phyloP scores from a whole-genome alignment of 75 land plant species.

The Azolla pinnata region DNA sequence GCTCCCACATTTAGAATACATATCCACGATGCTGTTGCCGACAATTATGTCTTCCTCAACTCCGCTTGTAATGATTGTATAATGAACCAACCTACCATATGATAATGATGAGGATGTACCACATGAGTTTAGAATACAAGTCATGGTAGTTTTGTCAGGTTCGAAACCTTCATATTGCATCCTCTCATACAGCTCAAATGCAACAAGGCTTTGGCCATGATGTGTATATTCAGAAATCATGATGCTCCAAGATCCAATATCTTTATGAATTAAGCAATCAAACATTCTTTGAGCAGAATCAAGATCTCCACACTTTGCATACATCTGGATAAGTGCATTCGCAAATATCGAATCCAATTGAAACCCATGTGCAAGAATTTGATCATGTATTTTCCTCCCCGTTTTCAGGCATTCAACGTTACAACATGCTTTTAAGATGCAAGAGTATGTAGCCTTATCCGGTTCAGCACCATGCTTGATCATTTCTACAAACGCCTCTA shows the following conservation, averaged over 20 bases:
- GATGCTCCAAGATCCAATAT: background rate
- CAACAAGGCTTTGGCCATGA: slow-evolving; percentile 18
- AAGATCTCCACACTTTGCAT: slow-evolving; percentile 23
- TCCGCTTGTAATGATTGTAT: background rate
- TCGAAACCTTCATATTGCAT: background rate
- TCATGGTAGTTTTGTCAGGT: slow-evolving; percentile 14
- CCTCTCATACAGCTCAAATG: slow-evolving; percentile 6
- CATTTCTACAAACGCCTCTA: slow-evolving; percentile 37
- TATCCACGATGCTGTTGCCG: background rate
- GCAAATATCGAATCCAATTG: slow-evolving; percentile 1
- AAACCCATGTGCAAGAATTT: slow-evolving; percentile 10
- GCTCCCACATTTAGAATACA: slow-evolving; percentile 1
- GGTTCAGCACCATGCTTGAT: slow-evolving; percentile 18
- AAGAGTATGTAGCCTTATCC: slow-evolving; percentile 41
- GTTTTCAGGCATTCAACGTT: background rate
- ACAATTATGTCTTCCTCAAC: background rate
- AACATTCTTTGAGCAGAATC: slow-evolving; percentile 13
- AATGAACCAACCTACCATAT: background rate
- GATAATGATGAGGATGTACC: background rate
- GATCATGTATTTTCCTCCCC: slow-evolving; percentile 24
- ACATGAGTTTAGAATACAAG: slow-evolving; percentile 16
- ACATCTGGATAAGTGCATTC: slow-evolving; percentile 15
- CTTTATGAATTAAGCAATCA: background rate
- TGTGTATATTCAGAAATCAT: slow-evolving; percentile 19
- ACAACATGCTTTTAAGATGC: slow-evolving; percentile 47